A percentile compares a stretch with the other conserved stretches of the same genome.
phyloP scores from a whole-genome alignment of 106 monocot species.

The Phalaenopsis equestris region DNA sequence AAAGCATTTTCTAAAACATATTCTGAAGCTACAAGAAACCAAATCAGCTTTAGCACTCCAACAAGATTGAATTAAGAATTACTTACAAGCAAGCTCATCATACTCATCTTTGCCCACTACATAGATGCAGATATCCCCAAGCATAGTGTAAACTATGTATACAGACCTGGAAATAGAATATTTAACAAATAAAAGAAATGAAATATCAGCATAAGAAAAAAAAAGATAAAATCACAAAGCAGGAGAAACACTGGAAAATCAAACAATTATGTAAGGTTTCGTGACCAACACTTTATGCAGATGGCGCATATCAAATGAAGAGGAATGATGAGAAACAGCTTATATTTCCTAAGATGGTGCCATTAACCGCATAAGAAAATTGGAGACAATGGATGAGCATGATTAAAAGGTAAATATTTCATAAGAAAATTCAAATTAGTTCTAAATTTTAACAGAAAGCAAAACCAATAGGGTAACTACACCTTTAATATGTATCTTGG shows the following conservation, averaged over 20 bases:
- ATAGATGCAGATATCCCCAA: slow-evolving; percentile 93
- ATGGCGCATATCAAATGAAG: too few species aligned
- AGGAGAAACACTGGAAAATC: not conserved
- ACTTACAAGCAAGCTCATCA: slow-evolving; percentile 96
- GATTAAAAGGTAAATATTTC: too few species aligned
- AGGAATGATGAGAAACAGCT: too few species aligned
- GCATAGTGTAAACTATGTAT: slow-evolving; percentile 80
- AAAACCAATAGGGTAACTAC: too few species aligned
- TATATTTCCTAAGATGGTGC: too few species aligned
- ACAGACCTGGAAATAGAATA: slow-evolving; percentile 53
- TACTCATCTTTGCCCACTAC: slow-evolving; percentile 98
- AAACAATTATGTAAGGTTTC: not conserved
- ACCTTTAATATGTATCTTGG: too few species aligned
- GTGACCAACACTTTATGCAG: too few species aligned
- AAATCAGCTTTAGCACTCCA: not conserved
- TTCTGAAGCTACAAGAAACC: not conserved
- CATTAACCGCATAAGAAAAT: too few species aligned
- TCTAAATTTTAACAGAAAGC: not conserved
- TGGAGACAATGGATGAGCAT: too few species aligned
- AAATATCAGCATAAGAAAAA: not conserved
- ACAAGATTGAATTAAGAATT: not conserved
- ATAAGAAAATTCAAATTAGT: not conserved
- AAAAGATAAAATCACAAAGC: not conserved
- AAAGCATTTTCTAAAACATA: too few species aligned
- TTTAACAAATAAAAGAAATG: not conserved